A percentile compares a stretch with the other conserved stretches of the same genome.
Evolutionary conservation across 805 yeast genomes (phyloP).

Genomic region (Candida jianshihensis): DNA sequence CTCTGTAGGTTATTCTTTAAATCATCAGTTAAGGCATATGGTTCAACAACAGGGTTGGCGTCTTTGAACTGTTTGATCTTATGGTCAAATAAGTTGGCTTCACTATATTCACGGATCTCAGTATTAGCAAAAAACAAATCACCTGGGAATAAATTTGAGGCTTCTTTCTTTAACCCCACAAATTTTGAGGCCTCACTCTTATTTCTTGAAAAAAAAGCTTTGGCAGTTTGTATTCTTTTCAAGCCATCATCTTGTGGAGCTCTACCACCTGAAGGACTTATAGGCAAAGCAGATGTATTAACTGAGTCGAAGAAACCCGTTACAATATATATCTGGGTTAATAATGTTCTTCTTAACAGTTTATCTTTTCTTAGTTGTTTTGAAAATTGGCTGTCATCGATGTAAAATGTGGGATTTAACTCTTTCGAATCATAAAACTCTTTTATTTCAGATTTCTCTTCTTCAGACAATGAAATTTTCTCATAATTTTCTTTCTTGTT

Average conservation of each 20-base stretch:
- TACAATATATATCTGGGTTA: constrained; percentile 7
- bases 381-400: constrained; percentile 9
- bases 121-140: neutral
- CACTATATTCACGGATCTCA: constrained; percentile 2
- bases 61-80: neutral
- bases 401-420: constrained; percentile 12
- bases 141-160: too few relatives aligned
- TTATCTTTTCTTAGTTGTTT: constrained; percentile 13
- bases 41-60: neutral
- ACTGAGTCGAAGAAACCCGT: constrained; percentile 1
- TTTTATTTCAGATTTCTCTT: constrained; percentile 6
- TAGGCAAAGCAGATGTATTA: neutral
- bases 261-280: constrained; percentile 4
- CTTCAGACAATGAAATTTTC: constrained; percentile 5
- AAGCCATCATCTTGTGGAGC: too few relatives aligned
- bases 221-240: too few relatives aligned
- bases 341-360: constrained; percentile 10
- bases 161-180: too few relatives aligned
- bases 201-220: too few relatives aligned
- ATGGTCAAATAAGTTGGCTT: constrained; percentile 2
- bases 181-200: too few relatives aligned
- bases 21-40: constrained; percentile 3
- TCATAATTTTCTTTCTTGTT: constrained; percentile 5
- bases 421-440: constrained; percentile 9
- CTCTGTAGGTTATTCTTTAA: constrained; percentile 2